Evolutionary conservation across 768 basidiomycete genomes (phyloP), one percentile per base, ranked within the genome.

Genomic region (Auricularia sp.): DNA sequence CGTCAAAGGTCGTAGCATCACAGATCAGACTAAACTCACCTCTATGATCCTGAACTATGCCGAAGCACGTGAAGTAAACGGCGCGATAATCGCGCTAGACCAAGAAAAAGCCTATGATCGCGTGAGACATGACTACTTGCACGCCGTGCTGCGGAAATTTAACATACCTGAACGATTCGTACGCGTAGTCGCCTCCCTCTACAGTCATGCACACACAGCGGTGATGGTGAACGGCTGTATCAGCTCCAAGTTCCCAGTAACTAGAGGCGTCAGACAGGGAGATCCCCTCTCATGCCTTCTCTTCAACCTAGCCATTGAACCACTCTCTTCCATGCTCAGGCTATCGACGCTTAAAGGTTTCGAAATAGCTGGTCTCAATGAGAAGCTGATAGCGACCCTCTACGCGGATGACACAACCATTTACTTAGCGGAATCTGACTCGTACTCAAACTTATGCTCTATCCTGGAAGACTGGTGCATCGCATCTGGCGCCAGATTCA

Each of bases 391-490:
- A 0, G 68, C 70, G 2, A 73, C 70, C 0, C 74, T 81, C 0
- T 81, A 79, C 66, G 77, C 79, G 0, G 77, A 81, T 65, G 78
- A 81, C 66, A 80, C 78, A 18, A 75, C 74, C 1, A 72, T 74
- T 0, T 78, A 71, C 67, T 74, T 81, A 0, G 67, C 67, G 2
- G 68, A 72, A 54, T 8, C 64, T 0, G 78, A 81, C 62, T 61
- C 67, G 3, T 74, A 73, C 14, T 47, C 62, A 0, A 65, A 64
- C 0, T 72, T 82, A 0, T 36, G 68, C 3, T 0, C 37, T 0
- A 71, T 81, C 2, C 77, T 81, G 0, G 33, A 72, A 0, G 45
- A 47, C 0, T 83, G 81, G 81, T 82, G 78, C 65, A 24, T 18
- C 0, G 78, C 74, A 3, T 76, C 77, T 6, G 69, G 73, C 0